phyloP scores from a whole-genome alignment of 23 red algal species.

The Cyanidium caldarium region DNA sequence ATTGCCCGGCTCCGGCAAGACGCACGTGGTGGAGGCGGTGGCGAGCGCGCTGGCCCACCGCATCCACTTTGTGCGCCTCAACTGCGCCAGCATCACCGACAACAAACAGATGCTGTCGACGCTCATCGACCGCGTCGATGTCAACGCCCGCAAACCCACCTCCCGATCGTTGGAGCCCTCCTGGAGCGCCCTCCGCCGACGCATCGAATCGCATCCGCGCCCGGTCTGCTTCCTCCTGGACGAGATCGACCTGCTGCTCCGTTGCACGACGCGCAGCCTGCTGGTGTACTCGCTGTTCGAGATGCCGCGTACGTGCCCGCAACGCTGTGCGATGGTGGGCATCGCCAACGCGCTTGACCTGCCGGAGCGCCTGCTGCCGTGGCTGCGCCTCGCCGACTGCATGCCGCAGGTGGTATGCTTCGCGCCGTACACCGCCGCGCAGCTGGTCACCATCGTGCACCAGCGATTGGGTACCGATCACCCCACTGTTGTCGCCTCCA shows the following conservation, averaged over 20 bases:
- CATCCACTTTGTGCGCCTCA: constrained; percentile 8
- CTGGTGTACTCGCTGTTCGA: constrained; percentile 40
- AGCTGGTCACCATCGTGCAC: constrained; percentile 20
- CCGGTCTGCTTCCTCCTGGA: constrained; percentile 39
- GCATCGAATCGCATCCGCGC: neutral
- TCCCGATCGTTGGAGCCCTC: neutral
- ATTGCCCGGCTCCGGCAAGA: constrained; percentile 58
- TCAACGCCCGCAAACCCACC: neutral
- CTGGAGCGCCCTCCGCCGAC: neutral
- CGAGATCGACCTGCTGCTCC: constrained; percentile 45
- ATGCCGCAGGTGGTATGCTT: constrained; percentile 37
- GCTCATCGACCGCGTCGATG: neutral
- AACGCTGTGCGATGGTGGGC: constrained; percentile 22
- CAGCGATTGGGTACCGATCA: neutral
- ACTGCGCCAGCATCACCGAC: constrained; percentile 28
- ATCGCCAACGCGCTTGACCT: constrained; percentile 74
- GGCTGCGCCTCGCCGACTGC: constrained; percentile 17
- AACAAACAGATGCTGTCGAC: too few species aligned
- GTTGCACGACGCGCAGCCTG: constrained; percentile 8
- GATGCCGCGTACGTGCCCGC: constrained; percentile 10
- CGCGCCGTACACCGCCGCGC: constrained; percentile 23
- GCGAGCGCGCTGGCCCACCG: neutral
- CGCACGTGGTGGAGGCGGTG: constrained; percentile 19
- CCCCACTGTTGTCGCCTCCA: too few species aligned
- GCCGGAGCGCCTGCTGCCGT: constrained; percentile 39